Percentiles rank a stretch among this genome's conserved stretches.
These are phyloP conservation scores for Metschnikowia aberdeeniae DNA, from an alignment of 805 yeast genomes.

Conservation along the genomic window DNA sequence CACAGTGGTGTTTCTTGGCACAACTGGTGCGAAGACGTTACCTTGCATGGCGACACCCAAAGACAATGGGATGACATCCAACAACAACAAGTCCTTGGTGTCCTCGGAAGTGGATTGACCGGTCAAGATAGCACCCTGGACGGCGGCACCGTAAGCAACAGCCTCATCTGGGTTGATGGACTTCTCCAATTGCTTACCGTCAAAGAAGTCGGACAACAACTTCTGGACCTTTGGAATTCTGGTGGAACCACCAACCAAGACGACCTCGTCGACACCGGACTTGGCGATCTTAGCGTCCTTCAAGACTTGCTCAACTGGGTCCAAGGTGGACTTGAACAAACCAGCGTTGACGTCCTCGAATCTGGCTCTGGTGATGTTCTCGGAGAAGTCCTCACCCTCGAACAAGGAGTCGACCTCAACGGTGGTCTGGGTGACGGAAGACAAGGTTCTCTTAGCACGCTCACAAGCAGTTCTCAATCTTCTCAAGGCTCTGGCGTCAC, in stretches of 20 bases:
- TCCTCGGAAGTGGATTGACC: conserved; percentile 48
- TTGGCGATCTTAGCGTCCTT: conserved; percentile 88
- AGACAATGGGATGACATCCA: conserved; percentile 49
- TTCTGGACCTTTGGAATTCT: conserved; percentile 98
- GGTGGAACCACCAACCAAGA: conserved; percentile 97
- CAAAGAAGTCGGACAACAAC: conserved; percentile 82
- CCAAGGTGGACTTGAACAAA: conserved; percentile 88
- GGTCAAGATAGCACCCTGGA: conserved; percentile 76
- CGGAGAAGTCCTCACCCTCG: conserved; percentile 94
- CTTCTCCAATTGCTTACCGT: conserved; percentile 94
- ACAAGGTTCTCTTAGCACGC: conserved; percentile 95
- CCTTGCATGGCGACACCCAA: conserved; percentile 51
- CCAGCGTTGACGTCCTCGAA: conserved; percentile 95
- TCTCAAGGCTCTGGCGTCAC: conserved; percentile 47
- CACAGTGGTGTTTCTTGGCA: conserved; percentile 49
- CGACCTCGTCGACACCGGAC: conserved; percentile 89
- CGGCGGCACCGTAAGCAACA: conserved; percentile 99
- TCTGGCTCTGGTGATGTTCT: conserved; percentile 94
- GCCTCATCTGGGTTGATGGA: conserved; percentile 99
- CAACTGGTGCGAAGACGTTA: conserved; percentile 48
- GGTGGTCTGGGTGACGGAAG: conserved; percentile 92
- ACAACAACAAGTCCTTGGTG: conserved; percentile 48
- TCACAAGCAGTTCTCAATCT: conserved; percentile 96
- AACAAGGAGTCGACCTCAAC: conserved; percentile 93
- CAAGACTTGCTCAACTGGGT: conserved; percentile 93